These are phyloP conservation scores for Dactylis glomerata DNA, from an alignment of 176 grass and related monocot species.

Conservation along the genomic window DNA sequence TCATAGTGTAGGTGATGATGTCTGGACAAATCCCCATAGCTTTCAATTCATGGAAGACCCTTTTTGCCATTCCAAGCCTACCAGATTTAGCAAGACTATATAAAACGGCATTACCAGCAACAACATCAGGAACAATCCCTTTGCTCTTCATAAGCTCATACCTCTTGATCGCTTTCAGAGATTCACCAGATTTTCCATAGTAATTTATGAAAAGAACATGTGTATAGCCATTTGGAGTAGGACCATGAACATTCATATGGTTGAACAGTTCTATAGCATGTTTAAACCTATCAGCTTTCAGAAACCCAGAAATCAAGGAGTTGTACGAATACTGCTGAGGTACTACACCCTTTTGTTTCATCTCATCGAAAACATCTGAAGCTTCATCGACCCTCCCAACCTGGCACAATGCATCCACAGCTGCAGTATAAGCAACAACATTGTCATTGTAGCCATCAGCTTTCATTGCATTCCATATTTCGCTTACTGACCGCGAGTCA, in stretches of 20 bases:
- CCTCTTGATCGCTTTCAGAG: constrained; percentile 57
- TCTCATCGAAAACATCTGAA: constrained; percentile 50
- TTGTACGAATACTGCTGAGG: constrained; percentile 90
- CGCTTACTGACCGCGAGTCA: constrained; percentile 50
- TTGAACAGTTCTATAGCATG: constrained; percentile 62
- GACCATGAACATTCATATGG: constrained; percentile 72
- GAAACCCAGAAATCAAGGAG: constrained; percentile 70
- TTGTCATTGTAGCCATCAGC: constrained; percentile 72
- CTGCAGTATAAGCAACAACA: constrained; percentile 65
- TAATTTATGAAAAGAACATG: constrained; percentile 94
- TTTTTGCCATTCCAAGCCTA: constrained; percentile 70
- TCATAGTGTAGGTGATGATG: constrained; percentile 91
- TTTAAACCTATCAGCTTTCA: constrained; percentile 53
- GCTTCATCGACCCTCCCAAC: constrained; percentile 70
- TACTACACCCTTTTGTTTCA: constrained; percentile 59
- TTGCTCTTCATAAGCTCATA: constrained; percentile 84
- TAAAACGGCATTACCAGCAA: constrained; percentile 83
- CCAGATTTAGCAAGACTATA: constrained; percentile 83
- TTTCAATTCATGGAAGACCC: constrained; percentile 70
- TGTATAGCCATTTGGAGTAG: constrained; percentile 65
- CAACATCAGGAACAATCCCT: constrained; percentile 70
- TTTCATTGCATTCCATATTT: constrained; percentile 74
- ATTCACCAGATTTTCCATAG: constrained; percentile 74
- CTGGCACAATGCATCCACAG: constrained; percentile 70
- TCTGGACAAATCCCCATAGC: constrained; percentile 67